Evolutionary conservation across 352 stramenopile species (phyloP), one percentile per base, ranked within the genome.

Genomic region (Peronospora destructor): DNA sequence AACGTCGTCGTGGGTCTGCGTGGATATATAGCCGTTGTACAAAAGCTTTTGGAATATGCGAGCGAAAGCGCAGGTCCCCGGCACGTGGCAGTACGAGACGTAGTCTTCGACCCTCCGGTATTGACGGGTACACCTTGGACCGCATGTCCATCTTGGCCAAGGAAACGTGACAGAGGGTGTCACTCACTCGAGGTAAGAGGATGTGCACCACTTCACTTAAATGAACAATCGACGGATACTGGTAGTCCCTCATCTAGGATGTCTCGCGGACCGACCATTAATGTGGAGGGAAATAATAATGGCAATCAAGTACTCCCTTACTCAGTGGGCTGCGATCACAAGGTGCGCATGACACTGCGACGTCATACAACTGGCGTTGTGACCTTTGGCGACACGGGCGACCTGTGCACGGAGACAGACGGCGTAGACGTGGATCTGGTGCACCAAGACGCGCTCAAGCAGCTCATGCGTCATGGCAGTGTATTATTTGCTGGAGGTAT

Each of bases 401-500:
- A 92, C 36, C 64, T 90, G 40, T 79, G 70, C 53, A 87, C 74
- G 19, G 81, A 92, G 60, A 92, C 76, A 19, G 76, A 84, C 59
- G 78, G 86, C 39, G 78, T 90, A 30, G 81, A 90, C 52, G 73
- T 87, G 56, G 55, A 71, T 40, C 67, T 90, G 23, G 72, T 90
- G 60, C 75, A 88, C 21, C 59, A 71, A 45, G 74, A 91, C 39
- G 66, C 67, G 35, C 51, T 71, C 39, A 85, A 87, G 64, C 78
- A 90, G 62, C 54, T 90, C 16, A 53, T 84, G 55, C 78, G 80
- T 30, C 79, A 91, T 52, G 76, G 71, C 23, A 88, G 73, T 45
- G 83, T 94, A 48, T 71, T 91, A 25, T 73, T 94, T 40, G 80
- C 83, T 5, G 94, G 94, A 34, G 94, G 94, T 29, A 77, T 98